Evolutionary conservation across 805 yeast genomes (phyloP).

Genomic region (Barnettozyma sucrosica): DNA sequence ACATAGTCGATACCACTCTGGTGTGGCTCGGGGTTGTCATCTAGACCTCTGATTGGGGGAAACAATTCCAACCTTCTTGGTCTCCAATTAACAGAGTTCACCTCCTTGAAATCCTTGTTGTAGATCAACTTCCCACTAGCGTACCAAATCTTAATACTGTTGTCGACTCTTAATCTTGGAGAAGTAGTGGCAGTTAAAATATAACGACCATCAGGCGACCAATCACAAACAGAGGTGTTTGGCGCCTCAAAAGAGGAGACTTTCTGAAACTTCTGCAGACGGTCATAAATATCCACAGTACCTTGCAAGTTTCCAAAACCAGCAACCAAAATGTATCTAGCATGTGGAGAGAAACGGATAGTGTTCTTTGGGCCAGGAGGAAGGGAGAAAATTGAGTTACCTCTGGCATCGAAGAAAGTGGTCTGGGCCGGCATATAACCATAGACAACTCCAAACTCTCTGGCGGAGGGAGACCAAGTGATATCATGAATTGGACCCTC

Average conservation of each 20-base stretch:
- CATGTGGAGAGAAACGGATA: constrained; percentile 88
- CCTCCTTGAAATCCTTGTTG: constrained; percentile 74
- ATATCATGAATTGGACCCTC: constrained; percentile 98
- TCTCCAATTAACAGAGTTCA: constrained; percentile 80
- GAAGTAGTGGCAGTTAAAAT: constrained; percentile 94
- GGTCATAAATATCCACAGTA: constrained; percentile 88
- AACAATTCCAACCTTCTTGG: constrained; percentile 37
- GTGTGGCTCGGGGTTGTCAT: constrained; percentile 63
- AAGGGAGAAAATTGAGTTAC: constrained; percentile 75
- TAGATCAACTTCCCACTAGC: constrained; percentile 77
- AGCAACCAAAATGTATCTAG: constrained; percentile 83
- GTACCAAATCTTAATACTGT: constrained; percentile 92
- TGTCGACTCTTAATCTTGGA: constrained; percentile 95
- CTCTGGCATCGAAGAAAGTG: constrained; percentile 90
- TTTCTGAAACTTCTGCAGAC: constrained; percentile 76
- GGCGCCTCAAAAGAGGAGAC: constrained; percentile 83
- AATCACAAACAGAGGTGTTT: constrained; percentile 92
- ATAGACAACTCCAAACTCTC: constrained; percentile 95
- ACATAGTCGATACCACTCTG: constrained; percentile 57
- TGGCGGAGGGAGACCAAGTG: constrained; percentile 92
- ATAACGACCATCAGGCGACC: constrained; percentile 96
- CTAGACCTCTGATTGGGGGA: constrained; percentile 34
- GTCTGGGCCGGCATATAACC: constrained; percentile 98
- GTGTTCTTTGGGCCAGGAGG: constrained; percentile 89
- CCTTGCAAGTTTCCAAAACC: constrained; percentile 99